Percentiles rank a stretch among this genome's conserved stretches.
phyloP scores from a whole-genome alignment of 768 basidiomycete species.

The Termitomyces bulborhizus region DNA sequence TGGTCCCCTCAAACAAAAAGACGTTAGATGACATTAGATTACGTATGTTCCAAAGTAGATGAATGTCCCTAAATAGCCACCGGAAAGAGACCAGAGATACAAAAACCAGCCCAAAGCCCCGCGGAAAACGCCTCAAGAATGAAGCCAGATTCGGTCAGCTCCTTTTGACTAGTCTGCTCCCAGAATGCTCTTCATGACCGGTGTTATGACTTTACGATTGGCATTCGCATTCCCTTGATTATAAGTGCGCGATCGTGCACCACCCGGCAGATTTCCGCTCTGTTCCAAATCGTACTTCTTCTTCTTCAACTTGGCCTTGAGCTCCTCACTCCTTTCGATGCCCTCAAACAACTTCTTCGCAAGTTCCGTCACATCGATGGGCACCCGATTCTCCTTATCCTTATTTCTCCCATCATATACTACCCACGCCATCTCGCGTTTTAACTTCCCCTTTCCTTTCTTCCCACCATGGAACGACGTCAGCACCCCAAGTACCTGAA shows the following conservation, averaged over 20 bases:
- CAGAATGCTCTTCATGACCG: constrained; percentile 55
- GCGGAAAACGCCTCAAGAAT: background rate
- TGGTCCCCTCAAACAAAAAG: too few relatives aligned
- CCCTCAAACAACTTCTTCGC: constrained; percentile 49
- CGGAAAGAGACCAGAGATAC: too few relatives aligned
- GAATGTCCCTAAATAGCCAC: too few relatives aligned
- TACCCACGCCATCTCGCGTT: constrained; percentile 64
- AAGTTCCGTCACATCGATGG: constrained; percentile 32
- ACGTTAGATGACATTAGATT: too few relatives aligned
- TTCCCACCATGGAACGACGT: constrained; percentile 55
- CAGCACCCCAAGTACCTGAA: constrained; percentile 73
- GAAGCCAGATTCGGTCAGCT: background rate
- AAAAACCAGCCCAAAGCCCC: too few relatives aligned
- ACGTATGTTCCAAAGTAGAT: too few relatives aligned
- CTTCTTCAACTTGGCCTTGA: constrained; percentile 40
- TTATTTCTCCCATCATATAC: constrained; percentile 29
- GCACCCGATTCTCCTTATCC: constrained; percentile 20
- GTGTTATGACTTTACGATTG: constrained; percentile 64
- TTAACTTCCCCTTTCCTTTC: constrained; percentile 45
- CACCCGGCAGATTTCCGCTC: constrained; percentile 23
- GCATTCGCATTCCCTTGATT: constrained; percentile 58
- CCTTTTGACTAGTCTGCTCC: constrained; percentile 23
- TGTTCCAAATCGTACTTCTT: constrained; percentile 35
- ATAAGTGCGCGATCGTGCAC: constrained; percentile 46
- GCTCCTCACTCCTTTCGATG: constrained; percentile 47